Evolutionary conservation across 495 filamentous ascomycete species (phyloP).

Genomic region (Tuber borchii): DNA sequence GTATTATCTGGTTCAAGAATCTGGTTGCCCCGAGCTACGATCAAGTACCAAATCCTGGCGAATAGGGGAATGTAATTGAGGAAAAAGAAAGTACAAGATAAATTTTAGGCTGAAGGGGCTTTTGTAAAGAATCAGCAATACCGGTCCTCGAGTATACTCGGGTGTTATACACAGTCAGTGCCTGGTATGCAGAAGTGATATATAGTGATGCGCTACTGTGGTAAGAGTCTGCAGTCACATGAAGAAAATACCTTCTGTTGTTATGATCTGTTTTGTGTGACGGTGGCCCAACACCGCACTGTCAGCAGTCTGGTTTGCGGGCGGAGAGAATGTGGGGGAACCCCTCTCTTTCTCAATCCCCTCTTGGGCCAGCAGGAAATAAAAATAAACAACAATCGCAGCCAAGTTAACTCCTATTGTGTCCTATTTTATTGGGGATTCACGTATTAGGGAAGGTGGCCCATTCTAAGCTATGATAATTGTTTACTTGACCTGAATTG

Average conservation of each 20-base stretch:
- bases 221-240: not conserved
- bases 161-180: not conserved
- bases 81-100: not conserved
- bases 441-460: not conserved
- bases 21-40: not conserved
- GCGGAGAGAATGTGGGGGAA: not conserved
- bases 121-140: not conserved
- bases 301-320: not conserved
- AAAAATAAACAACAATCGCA: not conserved
- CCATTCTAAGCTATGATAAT: not conserved
- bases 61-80: not conserved
- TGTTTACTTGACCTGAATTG: not conserved
- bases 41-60: not conserved
- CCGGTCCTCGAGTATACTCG: too few relatives aligned
- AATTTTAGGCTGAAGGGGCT: not conserved
- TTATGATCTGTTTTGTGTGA: not conserved
- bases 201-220: not conserved
- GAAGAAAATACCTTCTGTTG: not conserved
- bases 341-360: not conserved
- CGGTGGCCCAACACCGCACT: not conserved
- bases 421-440: not conserved
- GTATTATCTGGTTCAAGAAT: not conserved
- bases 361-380: not conserved
- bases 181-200: not conserved
- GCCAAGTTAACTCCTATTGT: not conserved